Base-by-base conservation (phyloP, 139 green algal genomes). In the Chlamydomonas applanata region DNA sequence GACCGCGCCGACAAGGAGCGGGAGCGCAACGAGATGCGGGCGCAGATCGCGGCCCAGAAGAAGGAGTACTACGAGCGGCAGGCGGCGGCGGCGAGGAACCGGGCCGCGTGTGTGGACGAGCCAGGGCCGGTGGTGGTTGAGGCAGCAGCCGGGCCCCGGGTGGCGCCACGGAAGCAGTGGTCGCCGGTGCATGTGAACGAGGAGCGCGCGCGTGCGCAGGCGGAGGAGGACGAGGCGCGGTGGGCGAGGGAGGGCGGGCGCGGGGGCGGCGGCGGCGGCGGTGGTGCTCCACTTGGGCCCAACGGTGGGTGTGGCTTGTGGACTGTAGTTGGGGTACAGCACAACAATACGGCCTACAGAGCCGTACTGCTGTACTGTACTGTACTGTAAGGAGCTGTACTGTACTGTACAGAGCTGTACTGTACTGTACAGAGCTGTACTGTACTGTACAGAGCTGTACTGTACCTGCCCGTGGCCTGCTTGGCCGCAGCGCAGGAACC, bases 31-130 rank as follows among this genome's bases (percentile, higher is more conserved):
- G 78, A 79, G 20, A 77, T 85, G 72, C 72, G 72, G 1, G 71
- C 66, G 27, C 70, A 76, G 32, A 87, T 87, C n/a, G 74, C 73
- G 19, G 74, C 73, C 11, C 77, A 87, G 60, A 74, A 74, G 27
- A 70, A 76, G 62, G 77, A 87, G 70, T 87, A 76, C 54, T 30
- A 75, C 4, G 74, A 79, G 32, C 54, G 73, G 27, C 78, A 83
- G 67, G 49, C 34, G 1, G 16, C 52, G 29, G 78, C 78, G 14
- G 78, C 78, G 32, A 59, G 73, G 24, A 83, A 83, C 60, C 34
- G 72, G 19, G 66, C 60, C 0, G 52, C 61, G 16, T 72, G 36
- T 35, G 80, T 80, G 46, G 63, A 72, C 17, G 29, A 74, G 36
- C 66, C 81, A 4, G 36, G 68, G 53, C 69, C 40, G 32, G 29